Evolutionary conservation across 2,329 filamentous ascomycete species (phyloP).

Genomic region (Penicillium sp.): DNA sequence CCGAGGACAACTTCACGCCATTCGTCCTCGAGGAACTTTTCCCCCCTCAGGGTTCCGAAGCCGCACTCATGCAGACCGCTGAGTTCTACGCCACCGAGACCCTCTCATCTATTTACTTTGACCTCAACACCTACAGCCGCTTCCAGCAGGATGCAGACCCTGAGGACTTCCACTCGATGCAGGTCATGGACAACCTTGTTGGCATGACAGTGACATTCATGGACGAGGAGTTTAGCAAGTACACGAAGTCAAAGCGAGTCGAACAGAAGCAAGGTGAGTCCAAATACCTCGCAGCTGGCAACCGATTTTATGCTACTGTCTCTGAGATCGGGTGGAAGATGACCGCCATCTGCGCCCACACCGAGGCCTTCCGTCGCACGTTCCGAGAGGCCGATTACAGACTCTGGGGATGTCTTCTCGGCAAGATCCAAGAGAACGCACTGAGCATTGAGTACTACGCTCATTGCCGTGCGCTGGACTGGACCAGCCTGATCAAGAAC

Average conservation of each 20-base stretch:
- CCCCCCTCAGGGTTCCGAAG: slow-evolving; percentile 2
- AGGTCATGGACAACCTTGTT: background rate
- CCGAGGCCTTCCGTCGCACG: slow-evolving; percentile 26
- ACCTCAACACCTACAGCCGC: background rate
- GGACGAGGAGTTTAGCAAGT: background rate
- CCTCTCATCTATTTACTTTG: background rate
- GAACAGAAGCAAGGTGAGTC: slow-evolving; percentile 1
- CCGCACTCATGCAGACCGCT: background rate
- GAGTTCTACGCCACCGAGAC: background rate
- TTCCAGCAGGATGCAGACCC: background rate
- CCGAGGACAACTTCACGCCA: background rate
- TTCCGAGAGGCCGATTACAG: slow-evolving; percentile 1
- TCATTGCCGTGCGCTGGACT: slow-evolving; percentile 26
- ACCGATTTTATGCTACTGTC: slow-evolving; percentile 9
- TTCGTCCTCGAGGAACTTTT: background rate
- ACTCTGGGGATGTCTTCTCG: slow-evolving; percentile 20
- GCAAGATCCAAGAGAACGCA: slow-evolving; percentile 16
- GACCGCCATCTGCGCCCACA: slow-evolving; percentile 28
- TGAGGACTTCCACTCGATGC: background rate
- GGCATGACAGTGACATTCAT: background rate
- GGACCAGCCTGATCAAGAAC: slow-evolving; percentile 14
- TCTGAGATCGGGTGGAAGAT: slow-evolving; percentile 26
- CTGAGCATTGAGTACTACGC: slow-evolving; percentile 30
- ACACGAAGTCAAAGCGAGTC: background rate
- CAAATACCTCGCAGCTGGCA: background rate